Conservation (phyloP, 495 filamentous ascomycete species). For the Parathielavia hyrcaniae region DNA sequence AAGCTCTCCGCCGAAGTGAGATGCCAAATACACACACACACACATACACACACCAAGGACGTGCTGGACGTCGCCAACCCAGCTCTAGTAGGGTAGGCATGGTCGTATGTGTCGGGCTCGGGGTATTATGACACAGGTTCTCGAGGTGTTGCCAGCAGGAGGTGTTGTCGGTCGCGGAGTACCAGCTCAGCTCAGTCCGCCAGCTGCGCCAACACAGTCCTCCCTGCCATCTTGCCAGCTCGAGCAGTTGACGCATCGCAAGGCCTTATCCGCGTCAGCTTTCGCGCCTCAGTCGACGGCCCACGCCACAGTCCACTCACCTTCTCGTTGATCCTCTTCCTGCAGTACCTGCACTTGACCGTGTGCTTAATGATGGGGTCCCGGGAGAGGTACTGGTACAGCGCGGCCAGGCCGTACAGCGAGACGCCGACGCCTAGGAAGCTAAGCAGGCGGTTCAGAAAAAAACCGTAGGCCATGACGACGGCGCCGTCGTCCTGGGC, state of each 20-base stretch:
- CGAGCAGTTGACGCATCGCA: slow-evolving; percentile 64
- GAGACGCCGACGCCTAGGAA: slow-evolving; percentile 61
- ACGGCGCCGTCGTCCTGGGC: slow-evolving; percentile 66
- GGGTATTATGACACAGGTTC: not conserved
- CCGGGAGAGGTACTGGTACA: slow-evolving; percentile 55
- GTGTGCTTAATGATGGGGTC: slow-evolving; percentile 66
- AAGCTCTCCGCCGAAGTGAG: not conserved
- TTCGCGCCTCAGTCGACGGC: not conserved
- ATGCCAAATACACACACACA: slow-evolving; percentile 31
- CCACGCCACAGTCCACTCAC: slow-evolving; percentile 41
- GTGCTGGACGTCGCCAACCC: slow-evolving; percentile 37
- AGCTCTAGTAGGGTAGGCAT: slow-evolving; percentile 22
- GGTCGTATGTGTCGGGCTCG: not conserved
- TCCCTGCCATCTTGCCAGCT: slow-evolving; percentile 76
- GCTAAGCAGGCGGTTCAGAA: slow-evolving; percentile 59
- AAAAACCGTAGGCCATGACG: slow-evolving; percentile 63
- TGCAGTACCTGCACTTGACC: slow-evolving; percentile 66
- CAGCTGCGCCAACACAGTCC: too few species aligned
- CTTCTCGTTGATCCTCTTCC: slow-evolving; percentile 59
- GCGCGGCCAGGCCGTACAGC: slow-evolving; percentile 58
- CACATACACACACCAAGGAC: slow-evolving; percentile 41
- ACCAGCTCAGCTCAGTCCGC: too few species aligned
- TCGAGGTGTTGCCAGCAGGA: not conserved
- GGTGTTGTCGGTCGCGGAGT: too few species aligned
- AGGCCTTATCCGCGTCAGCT: slow-evolving; percentile 39